Evolutionary conservation across 768 basidiomycete species (phyloP).

Genomic region (Phaeotremella skinneri): DNA sequence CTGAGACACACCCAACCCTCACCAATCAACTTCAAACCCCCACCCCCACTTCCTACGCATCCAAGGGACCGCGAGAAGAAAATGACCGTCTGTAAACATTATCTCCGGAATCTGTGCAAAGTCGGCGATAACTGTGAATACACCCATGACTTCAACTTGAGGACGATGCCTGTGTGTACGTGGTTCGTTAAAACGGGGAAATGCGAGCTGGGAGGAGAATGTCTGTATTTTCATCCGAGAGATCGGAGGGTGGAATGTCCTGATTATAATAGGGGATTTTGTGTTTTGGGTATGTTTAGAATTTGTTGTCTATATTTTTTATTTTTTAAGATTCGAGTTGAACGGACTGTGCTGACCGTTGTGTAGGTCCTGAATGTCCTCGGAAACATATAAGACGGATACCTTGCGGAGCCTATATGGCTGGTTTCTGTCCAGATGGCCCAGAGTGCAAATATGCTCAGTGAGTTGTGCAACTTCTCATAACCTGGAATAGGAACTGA

Average conservation of each 20-base stretch:
- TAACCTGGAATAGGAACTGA: background rate
- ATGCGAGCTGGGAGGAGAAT: constrained; percentile 95
- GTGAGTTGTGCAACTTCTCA: constrained; percentile 58
- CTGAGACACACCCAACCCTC: constrained; percentile 88
- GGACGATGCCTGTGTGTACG: constrained; percentile 98
- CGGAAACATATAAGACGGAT: constrained; percentile 90
- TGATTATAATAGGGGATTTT: constrained; percentile 93
- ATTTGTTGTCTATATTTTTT: constrained; percentile 1
- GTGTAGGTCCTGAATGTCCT: constrained; percentile 75
- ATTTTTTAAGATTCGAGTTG: constrained; percentile 2
- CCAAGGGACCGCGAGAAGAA: constrained; percentile 55
- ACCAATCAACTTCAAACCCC: constrained; percentile 81
- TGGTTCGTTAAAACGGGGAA: constrained; percentile 98
- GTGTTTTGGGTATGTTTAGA: constrained; percentile 72
- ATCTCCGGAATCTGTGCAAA: constrained; percentile 95
- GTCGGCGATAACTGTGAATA: constrained; percentile 98
- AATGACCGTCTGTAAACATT: constrained; percentile 93
- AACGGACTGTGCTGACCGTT: background rate
- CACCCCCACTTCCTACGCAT: constrained; percentile 75
- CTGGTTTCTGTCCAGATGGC: constrained; percentile 89
- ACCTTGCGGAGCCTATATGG: constrained; percentile 83
- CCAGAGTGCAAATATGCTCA: constrained; percentile 83
- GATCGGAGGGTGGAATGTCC: constrained; percentile 88
- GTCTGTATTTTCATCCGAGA: constrained; percentile 79
- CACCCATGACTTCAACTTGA: constrained; percentile 95